Evolutionary conservation across 106 monocot genomes (phyloP), one percentile per base, ranked within the genome.

Genomic region (Allium fistulosum): DNA sequence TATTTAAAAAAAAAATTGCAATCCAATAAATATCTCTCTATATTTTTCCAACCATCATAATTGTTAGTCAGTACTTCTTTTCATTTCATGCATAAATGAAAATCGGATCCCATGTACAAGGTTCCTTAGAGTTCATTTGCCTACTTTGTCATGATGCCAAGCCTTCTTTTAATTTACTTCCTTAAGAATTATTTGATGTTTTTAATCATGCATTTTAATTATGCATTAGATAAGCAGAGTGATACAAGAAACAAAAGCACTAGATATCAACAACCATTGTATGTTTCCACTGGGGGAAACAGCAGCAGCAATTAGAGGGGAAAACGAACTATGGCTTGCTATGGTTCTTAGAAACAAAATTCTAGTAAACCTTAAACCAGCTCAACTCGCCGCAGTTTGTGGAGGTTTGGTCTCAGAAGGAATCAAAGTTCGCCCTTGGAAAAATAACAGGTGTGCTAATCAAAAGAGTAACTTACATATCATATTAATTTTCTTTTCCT

Each of bases 291-390:
- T 96, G 28, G 95, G 95, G 60, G 88, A 96, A 84, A 96, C 91
- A 67, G 95, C 95, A 59, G 85, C 91, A 58, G 86, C 91, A 57
- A 83, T 96, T 57, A 71, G 95, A 65, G 91, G 95, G 67, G 95
- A 91, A 81, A 96, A 96, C 77, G 95, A 96, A 59, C 84, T 96
- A 10, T 96, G 95, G 95, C 79, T 96, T 51, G 95, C 95, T 14
- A 91, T 96, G 88, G 88, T 96, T 13, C 81, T 96, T 53, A 78
- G 91, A 69, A 96, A 88, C 75, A 91, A 95, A 78, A 53, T 91
- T 17, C 77, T 91, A 26, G 53, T 83, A 59, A 78, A 91, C 69
- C 80, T 96, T 11, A 96, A 96, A 58, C 95, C 95, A 51, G 77
- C 91, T 62, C 91, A 96, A 71, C 88, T 96, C 79, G 95, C 95